Base-by-base conservation (phyloP, 2,329 filamentous ascomycete species). In the Verruconis gallopava region DNA sequence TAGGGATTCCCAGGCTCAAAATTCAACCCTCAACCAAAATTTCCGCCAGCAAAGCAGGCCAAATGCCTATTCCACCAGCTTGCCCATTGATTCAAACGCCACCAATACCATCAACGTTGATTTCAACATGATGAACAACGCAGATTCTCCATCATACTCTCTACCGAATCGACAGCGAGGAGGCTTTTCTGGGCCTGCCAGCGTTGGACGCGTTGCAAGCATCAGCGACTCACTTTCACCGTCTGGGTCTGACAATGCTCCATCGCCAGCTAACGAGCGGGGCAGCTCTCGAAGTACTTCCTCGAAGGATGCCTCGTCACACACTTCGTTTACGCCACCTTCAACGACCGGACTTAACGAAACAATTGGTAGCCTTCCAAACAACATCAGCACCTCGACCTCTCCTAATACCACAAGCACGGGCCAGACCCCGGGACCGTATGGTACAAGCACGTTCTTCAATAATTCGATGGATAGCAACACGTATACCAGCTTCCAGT, bases 1-100 rank as follows among this genome's bases (percentile, higher is more conserved):
- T 25, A 51, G 54, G 19, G 59, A 63, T 14, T 51, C 53, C 1
- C 55, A 46, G 17, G 43, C 48, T n/a, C 28, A 19, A 3, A 28
- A 40, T 18, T 15, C 37, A 18, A 40, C 22, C 13, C 19, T 30
- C 38, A 38, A 37, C 20, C 33, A 22, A 15, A 9, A 9, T 9
- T n/a, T n/a, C n/a, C n/a, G n/a, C n/a, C n/a, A n/a, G n/a, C n/a
- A n/a, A n/a, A 9, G 9, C 6, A n/a, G 34, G 17, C 34, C 34
- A 19, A 36, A 6, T 9, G 13, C 34, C 9, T 36, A 14, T 19
- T 6, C 9, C 34, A 36, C 40, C 4, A 19, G 28, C 25, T n/a
- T 42, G 19, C 28, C 28, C 33, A 42, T 42, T 17, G 30, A 42
- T 11, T 36, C 28, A 5, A 42, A 22, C 3, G 40, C 18, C 42